These are phyloP conservation scores for Fusarium setosum DNA, from an alignment of 2,329 filamentous ascomycete species.

Conservation along the genomic window DNA sequence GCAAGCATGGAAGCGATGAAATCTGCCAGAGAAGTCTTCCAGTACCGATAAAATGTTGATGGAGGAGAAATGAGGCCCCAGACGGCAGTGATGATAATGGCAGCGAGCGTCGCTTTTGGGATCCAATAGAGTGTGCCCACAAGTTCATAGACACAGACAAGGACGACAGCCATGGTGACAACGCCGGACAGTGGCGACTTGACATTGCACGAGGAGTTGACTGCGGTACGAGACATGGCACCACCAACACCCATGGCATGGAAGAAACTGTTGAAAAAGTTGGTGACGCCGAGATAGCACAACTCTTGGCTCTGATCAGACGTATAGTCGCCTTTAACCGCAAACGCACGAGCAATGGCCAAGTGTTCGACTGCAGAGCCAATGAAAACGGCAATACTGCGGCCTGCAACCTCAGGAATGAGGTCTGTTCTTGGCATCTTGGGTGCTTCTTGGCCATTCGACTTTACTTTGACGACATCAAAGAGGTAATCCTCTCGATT, in stretches of 20 bases:
- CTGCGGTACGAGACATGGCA: constrained; percentile 74
- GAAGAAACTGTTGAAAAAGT: constrained; percentile 74
- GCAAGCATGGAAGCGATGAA: constrained; percentile 72
- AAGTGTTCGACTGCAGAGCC: constrained; percentile 72
- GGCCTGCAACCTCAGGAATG: constrained; percentile 63
- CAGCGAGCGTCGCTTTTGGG: constrained; percentile 72
- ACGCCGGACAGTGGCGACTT: constrained; percentile 70
- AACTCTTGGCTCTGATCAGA: constrained; percentile 75
- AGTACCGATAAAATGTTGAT: constrained; percentile 70
- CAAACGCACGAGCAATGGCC: constrained; percentile 73
- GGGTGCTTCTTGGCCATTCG: constrained; percentile 64
- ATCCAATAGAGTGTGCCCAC: constrained; percentile 73
- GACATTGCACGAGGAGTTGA: constrained; percentile 74
- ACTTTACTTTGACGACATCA: constrained; percentile 66
- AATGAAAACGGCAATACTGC: constrained; percentile 70
- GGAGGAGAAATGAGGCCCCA: constrained; percentile 70
- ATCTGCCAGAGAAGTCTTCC: constrained; percentile 72
- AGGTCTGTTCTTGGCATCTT: constrained; percentile 58
- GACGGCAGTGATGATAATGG: constrained; percentile 75
- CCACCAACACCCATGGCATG: constrained; percentile 72
- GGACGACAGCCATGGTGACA: constrained; percentile 70
- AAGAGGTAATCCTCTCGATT: constrained; percentile 60
- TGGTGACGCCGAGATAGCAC: constrained; percentile 70
- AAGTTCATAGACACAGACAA: constrained; percentile 71
- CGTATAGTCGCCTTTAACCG: constrained; percentile 69